Evolutionary conservation across 768 basidiomycete species (phyloP).

Genomic region (Nevesoporus exiguus): DNA sequence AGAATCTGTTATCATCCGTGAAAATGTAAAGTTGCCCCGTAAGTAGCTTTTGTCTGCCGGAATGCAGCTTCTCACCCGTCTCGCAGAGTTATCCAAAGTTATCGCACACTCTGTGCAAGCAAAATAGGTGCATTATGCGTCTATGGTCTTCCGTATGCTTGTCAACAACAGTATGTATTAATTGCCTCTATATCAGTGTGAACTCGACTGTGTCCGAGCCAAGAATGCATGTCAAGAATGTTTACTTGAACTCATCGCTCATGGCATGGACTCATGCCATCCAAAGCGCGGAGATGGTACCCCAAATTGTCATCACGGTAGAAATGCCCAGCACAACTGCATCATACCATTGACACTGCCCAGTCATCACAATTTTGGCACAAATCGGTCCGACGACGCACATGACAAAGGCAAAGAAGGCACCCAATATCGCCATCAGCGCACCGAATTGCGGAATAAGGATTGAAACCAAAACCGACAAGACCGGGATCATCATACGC

Average conservation of each 20-base stretch:
- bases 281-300: slow-evolving; percentile 64
- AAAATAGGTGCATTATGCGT: slow-evolving; percentile 30
- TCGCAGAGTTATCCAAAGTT: slow-evolving; percentile 70
- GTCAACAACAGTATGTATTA: slow-evolving; percentile 2
- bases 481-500: slow-evolving; percentile 52
- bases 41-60: slow-evolving; percentile 31
- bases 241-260: background rate
- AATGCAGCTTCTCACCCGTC: background rate
- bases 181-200: background rate
- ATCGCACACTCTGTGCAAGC: slow-evolving; percentile 66
- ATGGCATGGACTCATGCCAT: slow-evolving; percentile 23
- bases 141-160: slow-evolving; percentile 4
- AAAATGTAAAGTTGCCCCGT: slow-evolving; percentile 80
- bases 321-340: slow-evolving; percentile 49
- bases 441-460: slow-evolving; percentile 75
- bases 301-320: slow-evolving; percentile 71
- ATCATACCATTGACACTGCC: slow-evolving; percentile 50
- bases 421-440: slow-evolving; percentile 87
- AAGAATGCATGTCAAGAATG: background rate
- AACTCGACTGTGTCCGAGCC: background rate
- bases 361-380: slow-evolving; percentile 60
- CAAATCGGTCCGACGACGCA: slow-evolving; percentile 76
- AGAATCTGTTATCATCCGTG: slow-evolving; percentile 80
- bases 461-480: slow-evolving; percentile 69
- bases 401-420: slow-evolving; percentile 77